Base-by-base conservation (phyloP, 495 filamentous ascomycete species). In the Aspergillus panamensis region DNA sequence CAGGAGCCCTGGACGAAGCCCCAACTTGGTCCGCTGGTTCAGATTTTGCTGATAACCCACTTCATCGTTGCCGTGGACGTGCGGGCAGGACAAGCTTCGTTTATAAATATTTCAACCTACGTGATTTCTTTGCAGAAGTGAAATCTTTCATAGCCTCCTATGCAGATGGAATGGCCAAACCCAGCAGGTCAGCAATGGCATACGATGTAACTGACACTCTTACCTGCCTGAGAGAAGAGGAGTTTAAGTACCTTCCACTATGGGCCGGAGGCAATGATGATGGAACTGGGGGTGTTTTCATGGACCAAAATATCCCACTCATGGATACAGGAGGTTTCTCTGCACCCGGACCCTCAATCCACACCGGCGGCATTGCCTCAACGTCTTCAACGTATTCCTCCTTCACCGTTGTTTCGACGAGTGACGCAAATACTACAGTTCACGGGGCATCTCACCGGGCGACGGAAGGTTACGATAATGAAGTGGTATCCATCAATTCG, bases 211-310 rank as follows among this genome's bases (percentile, higher is more conserved):
- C 69, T 12, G 75, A 79, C 32, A 79, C 72, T 8, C 63, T 86
- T 0, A 70, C 73, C 17, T 78, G 76, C 40, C 68, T 86, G 1
- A 60, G 63, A 2, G 77, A 82, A 0, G 67, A 76, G 6, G 80
- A 86, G 56, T 80, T 67, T 57, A 75, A 72, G 20, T 84, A 72
- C 45, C 67, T 84, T 3, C 81, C 82, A 0, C 59, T 84, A 9
- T 84, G 79, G 77, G 80, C 81, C 0, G 83, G 77, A 4, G 83
- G 82, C 2, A 65, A 76, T 49, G 80, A 84, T 45, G 82, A 84
- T 58, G 81, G 69, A 2, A 74, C 70, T 1, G 82, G 81, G 4
- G 82, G 77, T 6, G 81, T 83, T 10, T 83, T 78, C 58, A 58
- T 66, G 1, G 72, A 76, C 32, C 62, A 64, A 8, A 59, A 72